Percentiles rank a stretch among this genome's conserved stretches.
phyloP scores from a whole-genome alignment of 164 flowering plant genomes.

The Magnolia kwangsiensis region DNA sequence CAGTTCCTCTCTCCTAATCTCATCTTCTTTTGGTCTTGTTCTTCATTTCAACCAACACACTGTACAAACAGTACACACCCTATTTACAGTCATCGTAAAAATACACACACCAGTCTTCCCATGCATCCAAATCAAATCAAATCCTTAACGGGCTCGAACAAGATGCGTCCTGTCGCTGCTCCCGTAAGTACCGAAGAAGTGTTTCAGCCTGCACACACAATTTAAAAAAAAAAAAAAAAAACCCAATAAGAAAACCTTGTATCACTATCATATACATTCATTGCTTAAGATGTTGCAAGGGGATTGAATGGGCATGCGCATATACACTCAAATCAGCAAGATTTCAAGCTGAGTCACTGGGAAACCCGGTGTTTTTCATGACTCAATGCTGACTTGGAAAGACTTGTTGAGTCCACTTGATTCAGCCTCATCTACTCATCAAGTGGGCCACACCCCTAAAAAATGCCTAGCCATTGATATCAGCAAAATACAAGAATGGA shows the following conservation, averaged over 20 bases:
- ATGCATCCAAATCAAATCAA: background rate
- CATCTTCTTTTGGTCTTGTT: background rate
- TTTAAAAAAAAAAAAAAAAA: background rate
- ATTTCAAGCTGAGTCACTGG: no score
- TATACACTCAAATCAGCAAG: no score
- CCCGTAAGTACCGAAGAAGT: conserved; percentile 74
- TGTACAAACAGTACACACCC: conserved; percentile 21
- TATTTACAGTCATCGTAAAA: conserved; percentile 17
- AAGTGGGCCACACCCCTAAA: no score
- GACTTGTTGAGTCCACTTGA: no score
- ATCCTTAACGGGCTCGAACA: conserved; percentile 39
- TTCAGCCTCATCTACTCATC: no score
- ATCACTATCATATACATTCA: background rate
- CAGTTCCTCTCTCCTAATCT: conserved; percentile 3
- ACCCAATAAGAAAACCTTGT: background rate
- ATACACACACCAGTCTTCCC: background rate
- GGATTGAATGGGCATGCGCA: no score
- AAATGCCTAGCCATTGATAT: no score
- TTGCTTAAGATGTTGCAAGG: no score
- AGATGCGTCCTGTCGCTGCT: conserved; percentile 61
- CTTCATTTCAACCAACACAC: conserved; percentile 10
- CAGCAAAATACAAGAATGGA: no score
- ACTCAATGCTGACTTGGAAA: no score
- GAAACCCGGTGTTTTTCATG: no score
- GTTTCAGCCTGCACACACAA: conserved; percentile 70